phyloP scores from a whole-genome alignment of 306 rosid genomes.

The Gastrolobium villosum region DNA sequence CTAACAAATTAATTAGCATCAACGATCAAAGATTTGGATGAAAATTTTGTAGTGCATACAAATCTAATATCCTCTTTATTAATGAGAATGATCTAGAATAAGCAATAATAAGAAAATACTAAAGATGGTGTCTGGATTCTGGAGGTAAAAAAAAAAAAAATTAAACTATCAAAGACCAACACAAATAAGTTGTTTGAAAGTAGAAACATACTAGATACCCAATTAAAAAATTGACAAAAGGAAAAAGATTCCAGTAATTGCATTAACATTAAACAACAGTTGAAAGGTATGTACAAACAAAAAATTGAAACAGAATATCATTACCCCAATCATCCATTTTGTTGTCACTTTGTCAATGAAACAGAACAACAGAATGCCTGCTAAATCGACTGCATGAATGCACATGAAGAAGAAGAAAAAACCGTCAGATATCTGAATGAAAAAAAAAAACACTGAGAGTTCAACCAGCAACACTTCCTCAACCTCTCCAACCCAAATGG shows the following conservation, averaged over 20 bases:
- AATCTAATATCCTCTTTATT: not conserved
- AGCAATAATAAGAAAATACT: not conserved
- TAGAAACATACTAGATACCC: not conserved
- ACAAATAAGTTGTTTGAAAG: not conserved
- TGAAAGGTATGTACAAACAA: not conserved
- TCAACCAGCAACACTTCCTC: not conserved
- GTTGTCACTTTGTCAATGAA: conserved; percentile 26
- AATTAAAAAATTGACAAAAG: not conserved
- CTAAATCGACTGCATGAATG: conserved; percentile 34
- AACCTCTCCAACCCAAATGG: not conserved
- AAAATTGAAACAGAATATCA: conserved; percentile 9
- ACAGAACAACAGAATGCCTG: conserved; percentile 23
- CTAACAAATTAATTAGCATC: conserved; percentile 1
- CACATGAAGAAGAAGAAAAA: not conserved
- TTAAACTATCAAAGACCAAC: not conserved
- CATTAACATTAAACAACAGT: not conserved
- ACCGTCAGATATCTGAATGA: conserved; percentile 3
- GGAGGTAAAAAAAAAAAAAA: not conserved
- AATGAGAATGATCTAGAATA: not conserved
- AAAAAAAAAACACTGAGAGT: not conserved
- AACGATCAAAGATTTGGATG: not conserved
- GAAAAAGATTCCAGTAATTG: not conserved
- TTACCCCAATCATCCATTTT: conserved; percentile 89
- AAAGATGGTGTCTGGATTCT: not conserved
- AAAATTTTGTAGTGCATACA: not conserved